phyloP scores from a whole-genome alignment of 768 basidiomycete genomes.

The Kwoniella europaea region DNA sequence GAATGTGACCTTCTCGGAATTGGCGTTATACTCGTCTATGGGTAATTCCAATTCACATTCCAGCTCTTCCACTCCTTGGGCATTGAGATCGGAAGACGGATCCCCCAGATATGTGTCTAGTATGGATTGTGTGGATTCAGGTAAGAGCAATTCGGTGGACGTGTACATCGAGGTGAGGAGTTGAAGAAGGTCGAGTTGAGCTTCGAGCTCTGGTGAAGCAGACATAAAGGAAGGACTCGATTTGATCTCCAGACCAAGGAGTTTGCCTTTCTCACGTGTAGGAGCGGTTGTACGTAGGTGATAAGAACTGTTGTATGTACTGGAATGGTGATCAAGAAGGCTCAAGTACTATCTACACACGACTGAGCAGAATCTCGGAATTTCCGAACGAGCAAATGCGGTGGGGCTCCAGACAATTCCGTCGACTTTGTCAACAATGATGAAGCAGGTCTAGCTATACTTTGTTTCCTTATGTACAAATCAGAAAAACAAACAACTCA shows the following conservation, averaged over 20 bases:
- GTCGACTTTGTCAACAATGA: not conserved
- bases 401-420: not conserved
- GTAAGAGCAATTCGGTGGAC: slow-evolving; percentile 43
- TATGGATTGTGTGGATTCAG: slow-evolving; percentile 16
- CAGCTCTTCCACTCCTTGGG: not conserved
- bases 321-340: not conserved
- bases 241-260: too few species aligned
- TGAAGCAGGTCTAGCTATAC: not conserved
- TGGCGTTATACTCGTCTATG: slow-evolving; percentile 12
- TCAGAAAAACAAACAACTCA: not conserved
- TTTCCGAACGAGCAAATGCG: not conserved
- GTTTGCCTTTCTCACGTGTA: too few species aligned
- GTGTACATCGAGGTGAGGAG: slow-evolving; percentile 53
- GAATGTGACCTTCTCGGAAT: not conserved
- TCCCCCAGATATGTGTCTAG: slow-evolving; percentile 15
- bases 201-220: slow-evolving; percentile 15
- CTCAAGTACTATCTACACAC: not conserved
- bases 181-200: slow-evolving; percentile 39
- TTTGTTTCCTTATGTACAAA: too few species aligned
- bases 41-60: slow-evolving; percentile 6
- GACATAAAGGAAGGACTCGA: not conserved
- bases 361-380: not conserved
- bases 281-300: too few species aligned
- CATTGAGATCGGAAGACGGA: not conserved
- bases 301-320: too few species aligned